Evolutionary conservation across 345 rosid genomes (phyloP).

Genomic region (Corchorus capsularis): DNA sequence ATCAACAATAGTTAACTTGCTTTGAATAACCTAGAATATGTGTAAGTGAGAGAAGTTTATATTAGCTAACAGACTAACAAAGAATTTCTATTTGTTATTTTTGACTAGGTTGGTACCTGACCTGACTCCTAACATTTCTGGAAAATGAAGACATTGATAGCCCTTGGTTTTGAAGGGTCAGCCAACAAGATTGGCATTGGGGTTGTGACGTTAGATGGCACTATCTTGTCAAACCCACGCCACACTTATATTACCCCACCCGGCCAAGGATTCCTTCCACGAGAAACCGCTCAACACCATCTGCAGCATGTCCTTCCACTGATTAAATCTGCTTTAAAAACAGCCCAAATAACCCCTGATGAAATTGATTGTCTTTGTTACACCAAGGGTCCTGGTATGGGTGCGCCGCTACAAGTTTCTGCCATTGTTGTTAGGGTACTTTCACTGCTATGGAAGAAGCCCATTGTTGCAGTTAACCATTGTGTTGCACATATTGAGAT

Average conservation of each 20-base stretch:
- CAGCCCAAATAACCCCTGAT: constrained; percentile 60
- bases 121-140: constrained; percentile 3
- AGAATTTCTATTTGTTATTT: neutral
- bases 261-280: constrained; percentile 95
- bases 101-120: neutral
- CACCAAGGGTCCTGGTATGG: constrained; percentile 98
- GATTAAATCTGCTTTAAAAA: constrained; percentile 64
- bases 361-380: constrained; percentile 91
- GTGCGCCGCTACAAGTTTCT: constrained; percentile 85
- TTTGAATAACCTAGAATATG: neutral
- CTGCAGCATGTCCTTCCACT: constrained; percentile 80
- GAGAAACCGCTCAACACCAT: constrained; percentile 94
- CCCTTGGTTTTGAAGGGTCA: constrained; percentile 91
- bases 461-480: constrained; percentile 85
- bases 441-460: constrained; percentile 91
- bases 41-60: neutral
- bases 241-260: constrained; percentile 96
- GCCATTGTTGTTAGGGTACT: constrained; percentile 77
- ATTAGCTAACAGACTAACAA: constrained; percentile 11
- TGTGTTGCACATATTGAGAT: constrained; percentile 99
- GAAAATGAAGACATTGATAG: constrained; percentile 72
- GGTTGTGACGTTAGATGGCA: constrained; percentile 77
- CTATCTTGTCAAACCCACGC: constrained; percentile 87
- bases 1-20: neutral
- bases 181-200: constrained; percentile 96